Evolutionary conservation across 805 yeast genomes (phyloP), one percentile per base, ranked within the genome.

Genomic region (Phaffomyces thermotolerans): DNA sequence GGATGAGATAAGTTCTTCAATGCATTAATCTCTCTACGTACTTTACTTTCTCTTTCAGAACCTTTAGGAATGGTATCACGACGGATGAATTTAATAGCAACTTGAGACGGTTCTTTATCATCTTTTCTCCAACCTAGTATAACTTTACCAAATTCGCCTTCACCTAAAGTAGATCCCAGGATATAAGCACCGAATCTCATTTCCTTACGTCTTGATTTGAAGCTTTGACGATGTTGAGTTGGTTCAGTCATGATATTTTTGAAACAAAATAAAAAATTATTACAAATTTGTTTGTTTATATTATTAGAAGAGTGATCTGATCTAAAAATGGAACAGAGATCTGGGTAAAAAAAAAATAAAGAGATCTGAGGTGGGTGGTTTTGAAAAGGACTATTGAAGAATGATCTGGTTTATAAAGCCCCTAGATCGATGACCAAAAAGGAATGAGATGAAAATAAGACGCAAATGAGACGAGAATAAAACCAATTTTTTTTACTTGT

Each of bases 71-170:
- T 82, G 12, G 88, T 79, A 47, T 89, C 96, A 54, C 95, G 75
- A 56, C 90, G 79, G 46, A 93, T 88, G 49, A 93, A 76, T 59
- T 93, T 93, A 56, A 93, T 89, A 38, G 99, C 99, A 10, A 88
- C 95, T 65, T 89, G 95, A 33, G 83, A 53, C 4, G 62, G 61
- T 46, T 79, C 77, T 58, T 78, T 67, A 17, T 88, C 89, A 54
- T 81, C 90, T 60, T 85, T 86, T 47, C 95, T 73, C 97, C 97
- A 91, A 13, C 97, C 98, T 20, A 93, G 71, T 62, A 91, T 93
- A 46, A 93, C 99, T 64, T 93, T 91, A 46, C 99, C 99, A 64
- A 93, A 93, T 60, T 93, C 99, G 39, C 99, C 99, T 66, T 93
- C 96, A 30, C 99, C 99, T 13, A 93, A 68, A 1, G 99, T 91